These are phyloP conservation scores for Paecilomyces fulvus DNA, from an alignment of 2,329 filamentous ascomycete genomes.

Conservation along the genomic window DNA sequence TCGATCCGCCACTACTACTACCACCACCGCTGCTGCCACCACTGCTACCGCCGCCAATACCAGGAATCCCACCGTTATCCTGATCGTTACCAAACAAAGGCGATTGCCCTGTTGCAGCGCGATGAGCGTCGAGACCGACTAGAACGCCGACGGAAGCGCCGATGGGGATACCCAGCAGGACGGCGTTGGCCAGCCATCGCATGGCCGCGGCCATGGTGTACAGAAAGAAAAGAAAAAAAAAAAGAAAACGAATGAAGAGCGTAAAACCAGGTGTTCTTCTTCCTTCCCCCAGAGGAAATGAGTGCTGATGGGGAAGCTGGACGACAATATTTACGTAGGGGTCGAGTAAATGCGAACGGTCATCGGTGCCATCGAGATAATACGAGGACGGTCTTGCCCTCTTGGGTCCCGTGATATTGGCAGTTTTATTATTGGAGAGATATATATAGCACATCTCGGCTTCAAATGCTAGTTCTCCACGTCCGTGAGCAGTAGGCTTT, in stretches of 20 bases:
- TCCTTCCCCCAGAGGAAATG: not conserved
- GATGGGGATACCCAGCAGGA: constrained; percentile 43
- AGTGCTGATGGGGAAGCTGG: not conserved
- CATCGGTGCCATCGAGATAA: not conserved
- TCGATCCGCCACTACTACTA: constrained; percentile 10
- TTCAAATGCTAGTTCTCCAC: not conserved
- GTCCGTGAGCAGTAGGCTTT: not conserved
- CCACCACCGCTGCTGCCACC: constrained; percentile 11
- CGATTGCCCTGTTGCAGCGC: constrained; percentile 34
- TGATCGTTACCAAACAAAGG: constrained; percentile 35
- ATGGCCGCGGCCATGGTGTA: constrained; percentile 16
- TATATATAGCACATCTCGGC: not conserved
- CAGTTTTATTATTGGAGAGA: not conserved
- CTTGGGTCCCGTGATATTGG: too few species aligned
- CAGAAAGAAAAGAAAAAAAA: not conserved
- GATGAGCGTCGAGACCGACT: constrained; percentile 41
- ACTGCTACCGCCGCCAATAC: constrained; percentile 12
- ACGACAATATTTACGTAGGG: not conserved
- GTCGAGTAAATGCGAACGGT: not conserved
- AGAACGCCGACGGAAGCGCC: constrained; percentile 44
- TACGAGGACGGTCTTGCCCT: too few species aligned
- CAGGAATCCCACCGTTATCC: not conserved
- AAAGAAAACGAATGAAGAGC: not conserved
- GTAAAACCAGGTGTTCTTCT: not conserved
- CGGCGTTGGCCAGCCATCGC: constrained; percentile 43